phyloP scores from a whole-genome alignment of 2,329 filamentous ascomycete species.

The Cladophialophora exuberans region DNA sequence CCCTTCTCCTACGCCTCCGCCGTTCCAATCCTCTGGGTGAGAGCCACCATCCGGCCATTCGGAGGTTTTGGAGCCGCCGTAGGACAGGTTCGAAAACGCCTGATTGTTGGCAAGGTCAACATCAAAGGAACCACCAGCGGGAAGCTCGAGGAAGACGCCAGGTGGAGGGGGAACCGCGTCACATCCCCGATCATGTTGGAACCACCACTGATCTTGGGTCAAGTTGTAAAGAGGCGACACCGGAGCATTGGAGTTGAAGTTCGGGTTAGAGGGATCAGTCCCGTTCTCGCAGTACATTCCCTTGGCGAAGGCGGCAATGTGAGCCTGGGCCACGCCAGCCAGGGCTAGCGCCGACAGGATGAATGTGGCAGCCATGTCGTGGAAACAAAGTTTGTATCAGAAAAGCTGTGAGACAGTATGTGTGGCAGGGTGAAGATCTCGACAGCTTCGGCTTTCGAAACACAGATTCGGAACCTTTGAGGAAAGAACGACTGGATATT shows the following conservation, averaged over 20 bases:
- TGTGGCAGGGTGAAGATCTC: conserved; percentile 13
- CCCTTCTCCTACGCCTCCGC: conserved; percentile 40
- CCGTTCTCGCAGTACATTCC: conserved; percentile 48
- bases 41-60: conserved; percentile 54
- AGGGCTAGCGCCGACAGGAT: conserved; percentile 18
- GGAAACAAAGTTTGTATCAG: not conserved
- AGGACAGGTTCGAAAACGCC: conserved; percentile 53
- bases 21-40: conserved; percentile 52
- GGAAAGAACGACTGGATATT: conserved; percentile 6
- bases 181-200: conserved; percentile 55
- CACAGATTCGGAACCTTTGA: conserved; percentile 1
- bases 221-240: conserved; percentile 54
- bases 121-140: conserved; percentile 53
- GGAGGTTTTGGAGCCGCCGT: conserved; percentile 41
- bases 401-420: conserved; percentile 7
- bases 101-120: conserved; percentile 57
- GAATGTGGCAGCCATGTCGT: conserved; percentile 13
- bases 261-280: conserved; percentile 36
- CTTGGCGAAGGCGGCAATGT: conserved; percentile 43
- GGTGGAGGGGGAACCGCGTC: conserved; percentile 43
- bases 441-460: conserved; percentile 12
- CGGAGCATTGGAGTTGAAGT: conserved; percentile 50
- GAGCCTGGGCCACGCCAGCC: conserved; percentile 35
- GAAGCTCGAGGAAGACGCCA: conserved; percentile 49
- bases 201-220: conserved; percentile 54